phyloP scores from a whole-genome alignment of 768 basidiomycete species.

The Agrocybe pediades region DNA sequence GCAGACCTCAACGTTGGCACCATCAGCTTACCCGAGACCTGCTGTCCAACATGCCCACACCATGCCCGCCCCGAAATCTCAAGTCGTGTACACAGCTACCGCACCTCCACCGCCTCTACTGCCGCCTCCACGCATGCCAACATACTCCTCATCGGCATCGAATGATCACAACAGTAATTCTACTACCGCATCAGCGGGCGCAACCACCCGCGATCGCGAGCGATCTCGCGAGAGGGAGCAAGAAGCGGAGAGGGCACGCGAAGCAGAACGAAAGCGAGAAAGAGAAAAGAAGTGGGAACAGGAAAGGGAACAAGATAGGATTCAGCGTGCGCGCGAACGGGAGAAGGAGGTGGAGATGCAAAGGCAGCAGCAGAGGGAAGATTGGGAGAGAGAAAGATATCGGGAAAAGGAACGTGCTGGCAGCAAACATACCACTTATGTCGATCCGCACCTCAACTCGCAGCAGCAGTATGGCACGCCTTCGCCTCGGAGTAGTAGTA shows the following conservation, averaged over 20 bases:
- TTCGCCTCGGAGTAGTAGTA: conserved; percentile 15
- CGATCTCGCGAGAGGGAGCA: background rate
- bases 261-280: background rate
- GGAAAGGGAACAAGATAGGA: background rate
- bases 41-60: conserved; percentile 7
- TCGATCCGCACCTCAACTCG: conserved; percentile 15
- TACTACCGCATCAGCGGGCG: background rate
- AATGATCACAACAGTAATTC: too few relatives aligned
- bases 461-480: conserved; percentile 11
- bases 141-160: background rate
- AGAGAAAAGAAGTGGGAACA: background rate
- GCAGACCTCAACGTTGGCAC: background rate
- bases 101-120: conserved; percentile 2
- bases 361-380: background rate
- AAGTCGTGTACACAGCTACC: conserved; percentile 1
- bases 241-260: background rate
- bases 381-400: conserved; percentile 1
- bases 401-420: conserved; percentile 14
- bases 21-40: background rate
- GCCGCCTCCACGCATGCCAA: background rate
- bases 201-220: background rate
- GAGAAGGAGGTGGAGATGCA: background rate
- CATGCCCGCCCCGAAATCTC: conserved; percentile 10
- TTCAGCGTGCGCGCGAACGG: background rate
- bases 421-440: conserved; percentile 16